phyloP scores from a whole-genome alignment of 805 yeast species.

The Teunomyces gatunensis region DNA sequence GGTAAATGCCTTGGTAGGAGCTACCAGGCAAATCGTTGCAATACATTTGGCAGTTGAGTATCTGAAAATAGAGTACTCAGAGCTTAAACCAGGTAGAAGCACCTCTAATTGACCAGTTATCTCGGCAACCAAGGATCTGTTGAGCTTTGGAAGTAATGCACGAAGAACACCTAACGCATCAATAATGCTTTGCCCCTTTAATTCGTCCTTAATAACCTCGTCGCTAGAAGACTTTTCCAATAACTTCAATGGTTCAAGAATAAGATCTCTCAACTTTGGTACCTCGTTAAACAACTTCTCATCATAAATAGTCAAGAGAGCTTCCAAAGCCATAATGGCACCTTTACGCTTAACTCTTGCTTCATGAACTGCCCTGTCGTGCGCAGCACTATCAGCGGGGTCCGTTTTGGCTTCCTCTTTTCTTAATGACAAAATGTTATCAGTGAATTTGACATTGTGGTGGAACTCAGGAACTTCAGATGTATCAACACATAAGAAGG shows the following conservation, averaged over 20 bases:
- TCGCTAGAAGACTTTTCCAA: constrained; percentile 25
- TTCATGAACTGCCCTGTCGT: constrained; percentile 62
- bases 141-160: constrained; percentile 66
- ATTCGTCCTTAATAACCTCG: constrained; percentile 36
- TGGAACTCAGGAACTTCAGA: constrained; percentile 92
- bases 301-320: constrained; percentile 53
- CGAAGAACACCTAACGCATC: constrained; percentile 84
- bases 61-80: constrained; percentile 77
- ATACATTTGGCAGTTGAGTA: constrained; percentile 89
- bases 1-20: constrained; percentile 72
- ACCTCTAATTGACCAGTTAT: constrained; percentile 41
- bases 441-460: constrained; percentile 54
- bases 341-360: constrained; percentile 86
- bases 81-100: constrained; percentile 57
- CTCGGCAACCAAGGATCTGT: constrained; percentile 45
- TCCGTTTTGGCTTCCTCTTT: constrained; percentile 73
- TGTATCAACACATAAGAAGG: constrained; percentile 91
- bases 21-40: constrained; percentile 69
- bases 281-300: constrained; percentile 53
- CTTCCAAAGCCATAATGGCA: constrained; percentile 67
- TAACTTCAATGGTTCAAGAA: constrained; percentile 62
- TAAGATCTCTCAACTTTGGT: constrained; percentile 62
- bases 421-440: constrained; percentile 65
- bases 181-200: constrained; percentile 72
- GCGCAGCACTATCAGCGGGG: constrained; percentile 57